Base-by-base conservation (phyloP, 2,329 filamentous ascomycete genomes). In the Lasiodiplodia hormozganensis region DNA sequence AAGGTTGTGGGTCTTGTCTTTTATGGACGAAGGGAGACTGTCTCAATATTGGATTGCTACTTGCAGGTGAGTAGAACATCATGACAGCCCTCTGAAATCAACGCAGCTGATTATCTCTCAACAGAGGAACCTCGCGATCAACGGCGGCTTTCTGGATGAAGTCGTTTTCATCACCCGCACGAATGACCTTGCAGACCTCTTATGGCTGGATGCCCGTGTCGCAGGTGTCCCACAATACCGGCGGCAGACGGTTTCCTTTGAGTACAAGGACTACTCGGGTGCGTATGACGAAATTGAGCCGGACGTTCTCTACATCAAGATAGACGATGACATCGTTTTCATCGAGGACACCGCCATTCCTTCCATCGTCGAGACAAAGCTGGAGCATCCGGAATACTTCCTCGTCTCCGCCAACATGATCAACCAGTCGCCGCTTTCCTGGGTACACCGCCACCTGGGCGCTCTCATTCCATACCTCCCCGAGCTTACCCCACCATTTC, bases 361-460 rank as follows among this genome's bases (percentile, higher is more conserved):
- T 1, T 82, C 85, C 3, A 79, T 89, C 6, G 80, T 87, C 40
- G 83, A 84, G 70, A 85, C 84, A 23, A 84, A 84, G 70, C 73
- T 85, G 56, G 78, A 82, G 4, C 81, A 87, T 34, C 84, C 85
- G 8, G 81, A 86, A 49, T 82, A 82, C 31, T 83, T 82, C 70
- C 77, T 84, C 53, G 83, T 88, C 18, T 86, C 85, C 2, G 85
- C 85, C 62, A 88, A 88, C 70, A 79, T 88, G n/a, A 78, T 88
- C 70, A 88, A 88, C 70, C 84, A 86, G 58, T 85, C 85, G n/a
- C 79, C 85, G 11, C 82, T 87, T 28, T 81, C 82, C 58, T 83
- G 84, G 77, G 78, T 88, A 18, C 87, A 88, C 71, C 84, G 82
- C 72, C 86, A 86, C 67, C 78, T 85, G 10, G 85, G 84, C 4